phyloP scores from a whole-genome alignment of 371 early-diverging fungal species.

The Chytridium lagenaria region DNA sequence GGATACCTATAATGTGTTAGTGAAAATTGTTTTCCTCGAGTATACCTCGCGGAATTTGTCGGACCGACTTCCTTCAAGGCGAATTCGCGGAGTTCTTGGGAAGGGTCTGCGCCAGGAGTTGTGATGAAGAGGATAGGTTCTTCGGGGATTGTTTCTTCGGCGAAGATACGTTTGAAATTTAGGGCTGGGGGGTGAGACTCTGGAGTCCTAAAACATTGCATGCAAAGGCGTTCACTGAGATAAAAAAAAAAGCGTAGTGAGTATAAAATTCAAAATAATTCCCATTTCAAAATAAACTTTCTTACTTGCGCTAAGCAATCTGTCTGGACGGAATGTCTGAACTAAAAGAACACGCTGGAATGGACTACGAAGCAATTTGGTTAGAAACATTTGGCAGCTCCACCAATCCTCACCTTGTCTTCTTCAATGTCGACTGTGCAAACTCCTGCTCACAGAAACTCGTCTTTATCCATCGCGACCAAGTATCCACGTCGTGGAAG shows the following conservation, averaged over 20 bases:
- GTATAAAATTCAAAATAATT: not conserved
- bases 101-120: slow-evolving; percentile 61
- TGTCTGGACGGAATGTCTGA: slow-evolving; percentile 57
- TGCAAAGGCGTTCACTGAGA: slow-evolving; percentile 47
- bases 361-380: slow-evolving; percentile 33
- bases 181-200: slow-evolving; percentile 44
- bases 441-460: slow-evolving; percentile 45
- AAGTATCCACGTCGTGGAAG: slow-evolving; percentile 42
- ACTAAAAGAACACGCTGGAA: slow-evolving; percentile 58
- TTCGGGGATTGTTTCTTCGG: slow-evolving; percentile 46
- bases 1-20: slow-evolving; percentile 42
- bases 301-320: slow-evolving; percentile 55
- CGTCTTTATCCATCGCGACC: slow-evolving; percentile 51
- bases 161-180: slow-evolving; percentile 41
- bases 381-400: not conserved
- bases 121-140: slow-evolving; percentile 62
- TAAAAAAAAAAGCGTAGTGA: not conserved
- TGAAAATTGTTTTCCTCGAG: not conserved
- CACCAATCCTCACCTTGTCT: slow-evolving; percentile 32
- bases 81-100: slow-evolving; percentile 56
- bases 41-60: slow-evolving; percentile 52
- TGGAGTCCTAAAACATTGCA: slow-evolving; percentile 44
- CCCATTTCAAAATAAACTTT: slow-evolving; percentile 4
- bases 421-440: slow-evolving; percentile 33
- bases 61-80: slow-evolving; percentile 43